A percentile compares a stretch with the other conserved stretches of the same genome.
Conservation (phyloP, 139 green algal genomes). For the Closterium sp. region DNA sequence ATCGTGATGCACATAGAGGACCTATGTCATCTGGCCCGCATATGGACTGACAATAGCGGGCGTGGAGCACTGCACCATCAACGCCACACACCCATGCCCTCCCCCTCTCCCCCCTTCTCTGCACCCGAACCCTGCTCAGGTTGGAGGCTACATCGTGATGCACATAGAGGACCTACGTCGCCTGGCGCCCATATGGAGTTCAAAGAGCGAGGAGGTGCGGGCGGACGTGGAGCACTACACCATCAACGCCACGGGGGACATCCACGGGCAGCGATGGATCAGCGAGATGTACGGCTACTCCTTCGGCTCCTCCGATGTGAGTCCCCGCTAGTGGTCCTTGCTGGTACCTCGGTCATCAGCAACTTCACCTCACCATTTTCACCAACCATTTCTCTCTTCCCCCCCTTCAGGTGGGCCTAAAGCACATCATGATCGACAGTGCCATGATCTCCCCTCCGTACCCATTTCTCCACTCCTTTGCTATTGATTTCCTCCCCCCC, state of each 20-base stretch:
- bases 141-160: constrained; percentile 42
- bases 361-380: too few species aligned
- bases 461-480: too few species aligned
- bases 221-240: constrained; percentile 47
- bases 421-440: constrained; percentile 27
- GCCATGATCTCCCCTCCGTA: constrained; percentile 49
- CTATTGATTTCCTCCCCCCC: too few species aligned
- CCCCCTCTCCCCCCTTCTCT: neutral
- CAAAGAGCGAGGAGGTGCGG: constrained; percentile 47
- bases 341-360: too few species aligned
- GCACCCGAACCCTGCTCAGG: neutral
- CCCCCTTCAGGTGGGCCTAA: constrained; percentile 14
- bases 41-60: constrained; percentile 44
- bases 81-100: constrained; percentile 15
- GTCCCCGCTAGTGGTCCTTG: too few species aligned
- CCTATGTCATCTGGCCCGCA: constrained; percentile 17
- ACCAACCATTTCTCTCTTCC: too few species aligned
- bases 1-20: constrained; percentile 45
- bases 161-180: constrained; percentile 39
- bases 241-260: constrained; percentile 53
- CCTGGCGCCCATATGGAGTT: constrained; percentile 32
- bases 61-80: constrained; percentile 38
- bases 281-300: constrained; percentile 64
- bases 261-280: constrained; percentile 56
- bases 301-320: constrained; percentile 44